Percentiles rank a stretch among this genome's conserved stretches.
phyloP scores from a whole-genome alignment of 2,329 filamentous ascomycete genomes.

The Aspergillus ochraceus region DNA sequence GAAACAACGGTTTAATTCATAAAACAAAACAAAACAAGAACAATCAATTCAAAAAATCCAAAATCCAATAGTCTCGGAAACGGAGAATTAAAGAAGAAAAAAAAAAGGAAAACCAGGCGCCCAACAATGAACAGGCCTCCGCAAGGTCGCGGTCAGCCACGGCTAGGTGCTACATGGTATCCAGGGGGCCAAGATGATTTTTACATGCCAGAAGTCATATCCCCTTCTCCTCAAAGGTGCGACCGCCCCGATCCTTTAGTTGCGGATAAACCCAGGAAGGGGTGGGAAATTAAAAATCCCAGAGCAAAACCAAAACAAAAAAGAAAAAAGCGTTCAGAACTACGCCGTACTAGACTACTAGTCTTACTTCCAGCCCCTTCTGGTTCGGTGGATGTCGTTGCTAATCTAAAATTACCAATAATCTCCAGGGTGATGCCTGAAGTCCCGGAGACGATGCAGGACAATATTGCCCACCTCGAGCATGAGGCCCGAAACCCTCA shows the following conservation, averaged over 20 bases:
- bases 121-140: slow-evolving; percentile 38
- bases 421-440: slow-evolving; percentile 79
- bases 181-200: slow-evolving; percentile 68
- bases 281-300: slow-evolving; percentile 2
- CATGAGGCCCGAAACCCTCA: slow-evolving; percentile 63
- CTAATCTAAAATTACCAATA: slow-evolving; percentile 21
- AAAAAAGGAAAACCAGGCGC: slow-evolving; percentile 11
- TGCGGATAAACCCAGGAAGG: slow-evolving; percentile 1
- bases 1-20: not conserved
- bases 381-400: slow-evolving; percentile 17
- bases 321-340: not conserved
- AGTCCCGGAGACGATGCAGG: slow-evolving; percentile 94
- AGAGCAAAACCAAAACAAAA: slow-evolving; percentile 3
- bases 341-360: not conserved
- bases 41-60: slow-evolving; percentile 8
- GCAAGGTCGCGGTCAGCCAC: slow-evolving; percentile 40
- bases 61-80: slow-evolving; percentile 5
- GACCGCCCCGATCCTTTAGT: slow-evolving; percentile 19
- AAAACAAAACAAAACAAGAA: slow-evolving; percentile 2
- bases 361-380: not conserved
- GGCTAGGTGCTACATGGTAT: slow-evolving; percentile 64
- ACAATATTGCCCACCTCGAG: slow-evolving; percentile 89
- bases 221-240: slow-evolving; percentile 69
- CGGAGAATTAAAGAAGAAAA: slow-evolving; percentile 11
- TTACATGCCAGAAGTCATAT: slow-evolving; percentile 68